These are phyloP conservation scores for Phytopythium oedochilum DNA, from an alignment of 352 stramenopile species.

Conservation along the genomic window DNA sequence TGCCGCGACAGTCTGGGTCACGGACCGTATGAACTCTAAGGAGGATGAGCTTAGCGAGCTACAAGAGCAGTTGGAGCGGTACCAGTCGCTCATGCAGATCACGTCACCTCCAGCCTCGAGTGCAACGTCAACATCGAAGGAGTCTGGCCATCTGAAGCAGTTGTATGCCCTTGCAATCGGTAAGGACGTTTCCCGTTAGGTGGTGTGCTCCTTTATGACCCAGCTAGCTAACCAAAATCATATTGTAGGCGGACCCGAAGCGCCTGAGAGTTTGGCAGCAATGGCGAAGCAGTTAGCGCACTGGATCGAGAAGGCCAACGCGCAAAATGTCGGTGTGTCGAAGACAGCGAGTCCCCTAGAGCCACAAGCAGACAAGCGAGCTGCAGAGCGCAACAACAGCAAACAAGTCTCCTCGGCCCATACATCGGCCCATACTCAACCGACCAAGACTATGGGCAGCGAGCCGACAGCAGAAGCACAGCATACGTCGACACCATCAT, in stretches of 20 bases:
- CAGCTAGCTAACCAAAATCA: too few species aligned
- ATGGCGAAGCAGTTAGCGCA: slow-evolving; percentile 23
- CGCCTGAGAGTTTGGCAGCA: slow-evolving; percentile 6
- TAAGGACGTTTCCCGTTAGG: too few species aligned
- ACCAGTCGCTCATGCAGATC: slow-evolving; percentile 72
- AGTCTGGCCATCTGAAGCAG: slow-evolving; percentile 22
- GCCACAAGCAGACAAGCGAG: background rate
- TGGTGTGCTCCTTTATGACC: too few species aligned
- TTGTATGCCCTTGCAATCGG: slow-evolving; percentile 34
- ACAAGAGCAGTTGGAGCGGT: slow-evolving; percentile 83
- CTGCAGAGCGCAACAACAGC: background rate
- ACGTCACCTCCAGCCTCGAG: slow-evolving; percentile 16
- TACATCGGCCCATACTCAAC: too few species aligned
- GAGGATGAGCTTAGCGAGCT: slow-evolving; percentile 82
- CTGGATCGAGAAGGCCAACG: slow-evolving; percentile 25
- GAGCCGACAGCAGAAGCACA: background rate
- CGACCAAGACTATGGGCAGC: too few species aligned
- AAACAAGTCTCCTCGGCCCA: too few species aligned
- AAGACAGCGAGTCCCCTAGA: background rate
- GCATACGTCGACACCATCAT: background rate
- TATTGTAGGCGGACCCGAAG: slow-evolving; percentile 11
- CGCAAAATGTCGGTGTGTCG: background rate
- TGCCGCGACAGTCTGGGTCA: slow-evolving; percentile 70
- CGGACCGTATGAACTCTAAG: slow-evolving; percentile 86
- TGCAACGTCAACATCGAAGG: slow-evolving; percentile 15